Percentiles rank a stretch among this genome's conserved stretches.
These are phyloP conservation scores for Calycina herbarum DNA, from an alignment of 2,329 filamentous ascomycete species.

Conservation along the genomic window DNA sequence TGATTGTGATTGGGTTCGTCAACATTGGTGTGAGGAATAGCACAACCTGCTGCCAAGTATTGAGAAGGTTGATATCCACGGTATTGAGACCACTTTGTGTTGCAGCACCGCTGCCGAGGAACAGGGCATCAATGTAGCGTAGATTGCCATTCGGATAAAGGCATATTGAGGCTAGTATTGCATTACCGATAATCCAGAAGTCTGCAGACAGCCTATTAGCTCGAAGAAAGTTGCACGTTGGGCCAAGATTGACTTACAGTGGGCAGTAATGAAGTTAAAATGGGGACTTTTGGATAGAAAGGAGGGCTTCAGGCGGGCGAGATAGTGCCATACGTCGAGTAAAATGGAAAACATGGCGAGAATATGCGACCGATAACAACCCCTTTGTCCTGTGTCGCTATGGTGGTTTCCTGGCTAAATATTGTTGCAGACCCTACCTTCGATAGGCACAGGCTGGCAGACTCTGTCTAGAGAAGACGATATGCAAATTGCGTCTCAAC, in stretches of 20 bases:
- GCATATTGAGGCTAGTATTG: slow-evolving; percentile 73
- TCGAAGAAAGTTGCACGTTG: neutral
- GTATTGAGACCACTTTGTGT: slow-evolving; percentile 95
- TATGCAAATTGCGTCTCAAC: neutral
- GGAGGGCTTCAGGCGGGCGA: slow-evolving; percentile 54
- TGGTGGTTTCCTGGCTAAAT: neutral
- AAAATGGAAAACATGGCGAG: slow-evolving; percentile 31
- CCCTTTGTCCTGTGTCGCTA: neutral
- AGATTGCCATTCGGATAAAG: slow-evolving; percentile 67
- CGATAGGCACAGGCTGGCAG: neutral
- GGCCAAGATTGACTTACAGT: slow-evolving; percentile 58
- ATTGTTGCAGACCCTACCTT: neutral
- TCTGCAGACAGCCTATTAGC: slow-evolving; percentile 49
- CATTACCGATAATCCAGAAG: slow-evolving; percentile 74
- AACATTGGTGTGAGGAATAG: slow-evolving; percentile 71
- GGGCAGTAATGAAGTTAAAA: slow-evolving; percentile 79
- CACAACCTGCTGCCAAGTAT: slow-evolving; percentile 71
- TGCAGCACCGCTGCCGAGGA: slow-evolving; percentile 80
- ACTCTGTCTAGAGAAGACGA: slow-evolving; percentile 1
- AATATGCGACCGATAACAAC: neutral
- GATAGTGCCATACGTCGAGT: slow-evolving; percentile 40
- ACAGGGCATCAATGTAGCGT: slow-evolving; percentile 81
- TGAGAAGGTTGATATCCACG: slow-evolving; percentile 64
- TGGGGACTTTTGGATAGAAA: slow-evolving; percentile 62
- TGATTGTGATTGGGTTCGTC: slow-evolving; percentile 80